These are phyloP conservation scores for Scheffersomyces stipitis DNA, from an alignment of 805 yeast genomes.

Conservation along the genomic window DNA sequence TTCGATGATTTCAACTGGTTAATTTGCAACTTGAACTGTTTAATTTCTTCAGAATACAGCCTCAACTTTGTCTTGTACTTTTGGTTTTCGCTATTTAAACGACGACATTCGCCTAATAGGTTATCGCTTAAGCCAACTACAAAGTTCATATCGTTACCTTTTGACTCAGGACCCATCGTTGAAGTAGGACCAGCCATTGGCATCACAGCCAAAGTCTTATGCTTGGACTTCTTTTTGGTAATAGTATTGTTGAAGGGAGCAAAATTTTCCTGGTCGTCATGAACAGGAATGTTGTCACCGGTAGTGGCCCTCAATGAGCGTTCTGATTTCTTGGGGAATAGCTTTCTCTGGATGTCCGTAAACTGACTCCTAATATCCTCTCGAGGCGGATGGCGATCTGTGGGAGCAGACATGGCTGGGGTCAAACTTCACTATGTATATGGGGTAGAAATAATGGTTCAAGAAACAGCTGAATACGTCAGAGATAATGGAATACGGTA, in stretches of 20 bases:
- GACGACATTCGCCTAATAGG: constrained; percentile 65
- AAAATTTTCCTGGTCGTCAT: constrained; percentile 15
- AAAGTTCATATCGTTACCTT: constrained; percentile 66
- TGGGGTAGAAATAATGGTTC: too few species aligned
- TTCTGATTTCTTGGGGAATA: constrained; percentile 24
- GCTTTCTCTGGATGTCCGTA: constrained; percentile 40
- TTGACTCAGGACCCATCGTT: constrained; percentile 42
- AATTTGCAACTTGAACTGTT: constrained; percentile 35
- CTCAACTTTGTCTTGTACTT: constrained; percentile 44
- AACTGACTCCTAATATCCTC: constrained; percentile 32
- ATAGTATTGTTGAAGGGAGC: not conserved
- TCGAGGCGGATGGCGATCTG: too few species aligned
- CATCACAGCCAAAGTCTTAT: constrained; percentile 6
- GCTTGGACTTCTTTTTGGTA: constrained; percentile 2
- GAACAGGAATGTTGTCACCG: constrained; percentile 8
- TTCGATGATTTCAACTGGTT: constrained; percentile 33
- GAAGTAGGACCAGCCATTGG: constrained; percentile 24
- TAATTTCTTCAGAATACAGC: constrained; percentile 43
- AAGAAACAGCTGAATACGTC: too few species aligned
- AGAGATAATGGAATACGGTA: too few species aligned
- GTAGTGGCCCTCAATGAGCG: constrained; percentile 8
- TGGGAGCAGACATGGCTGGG: constrained; percentile 7
- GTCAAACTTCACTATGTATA: too few species aligned
- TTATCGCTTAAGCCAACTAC: constrained; percentile 75
- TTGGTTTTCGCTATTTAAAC: constrained; percentile 64